Conservation (phyloP, 208 protist species). For the Vickermania spadyakhi region DNA sequence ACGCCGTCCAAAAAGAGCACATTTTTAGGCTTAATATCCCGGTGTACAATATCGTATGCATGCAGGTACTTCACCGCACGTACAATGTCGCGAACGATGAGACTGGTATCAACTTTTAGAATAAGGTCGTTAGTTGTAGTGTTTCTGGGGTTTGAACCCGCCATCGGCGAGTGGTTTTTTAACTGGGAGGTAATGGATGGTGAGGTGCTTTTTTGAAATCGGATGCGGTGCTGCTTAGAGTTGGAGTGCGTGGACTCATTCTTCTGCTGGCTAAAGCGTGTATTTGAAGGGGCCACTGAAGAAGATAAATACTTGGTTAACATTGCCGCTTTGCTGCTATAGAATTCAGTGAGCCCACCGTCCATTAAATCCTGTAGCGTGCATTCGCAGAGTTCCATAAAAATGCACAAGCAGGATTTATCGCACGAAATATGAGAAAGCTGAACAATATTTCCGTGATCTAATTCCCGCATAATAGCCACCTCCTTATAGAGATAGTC, state of each 20-base stretch:
- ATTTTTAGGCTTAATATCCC: slow-evolving; percentile 80
- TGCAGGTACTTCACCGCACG: slow-evolving; percentile 63
- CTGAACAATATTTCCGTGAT: slow-evolving; percentile 67
- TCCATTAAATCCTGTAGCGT: slow-evolving; percentile 15
- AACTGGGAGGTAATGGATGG: background rate
- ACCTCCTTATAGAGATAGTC: slow-evolving; percentile 72
- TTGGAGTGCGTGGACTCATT: background rate
- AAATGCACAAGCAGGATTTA: slow-evolving; percentile 62
- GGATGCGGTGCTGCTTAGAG: background rate
- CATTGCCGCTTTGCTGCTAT: background rate
- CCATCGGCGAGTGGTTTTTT: background rate
- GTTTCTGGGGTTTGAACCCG: background rate
- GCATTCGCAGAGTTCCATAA: slow-evolving; percentile 75
- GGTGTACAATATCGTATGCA: slow-evolving; percentile 58
- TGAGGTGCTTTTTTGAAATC: background rate
- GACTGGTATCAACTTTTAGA: background rate
- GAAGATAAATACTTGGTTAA: background rate
- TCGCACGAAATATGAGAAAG: slow-evolving; percentile 64
- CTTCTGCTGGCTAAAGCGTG: no score
- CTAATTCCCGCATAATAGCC: slow-evolving; percentile 54
- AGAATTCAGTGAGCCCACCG: background rate
- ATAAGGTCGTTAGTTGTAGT: background rate
- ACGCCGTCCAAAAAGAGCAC: slow-evolving; percentile 63
- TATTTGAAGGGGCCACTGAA: background rate
- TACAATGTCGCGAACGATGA: slow-evolving; percentile 55